These are phyloP conservation scores for Thalassiosira delicatula DNA, from an alignment of 352 stramenopile species.

Conservation along the genomic window DNA sequence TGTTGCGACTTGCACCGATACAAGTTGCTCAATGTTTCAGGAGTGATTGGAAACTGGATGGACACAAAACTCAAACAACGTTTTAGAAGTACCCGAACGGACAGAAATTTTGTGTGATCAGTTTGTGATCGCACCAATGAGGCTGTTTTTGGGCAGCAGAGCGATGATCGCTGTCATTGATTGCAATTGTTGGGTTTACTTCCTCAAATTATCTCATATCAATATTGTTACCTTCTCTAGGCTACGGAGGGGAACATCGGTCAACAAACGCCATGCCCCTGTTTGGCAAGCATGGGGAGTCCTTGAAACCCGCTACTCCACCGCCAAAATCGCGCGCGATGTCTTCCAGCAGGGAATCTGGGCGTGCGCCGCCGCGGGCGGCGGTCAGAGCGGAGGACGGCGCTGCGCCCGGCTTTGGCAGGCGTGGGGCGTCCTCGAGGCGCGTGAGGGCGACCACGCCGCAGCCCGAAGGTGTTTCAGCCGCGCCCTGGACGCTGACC, in stretches of 20 bases:
- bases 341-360: slow-evolving; percentile 86
- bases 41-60: no score
- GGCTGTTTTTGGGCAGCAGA: no score
- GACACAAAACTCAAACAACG: no score
- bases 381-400: slow-evolving; percentile 79
- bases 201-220: background rate
- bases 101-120: no score
- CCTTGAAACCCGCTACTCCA: slow-evolving; percentile 78
- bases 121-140: no score
- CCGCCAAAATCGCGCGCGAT: slow-evolving; percentile 71
- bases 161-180: no score
- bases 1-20: no score
- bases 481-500: slow-evolving; percentile 83
- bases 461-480: slow-evolving; percentile 81
- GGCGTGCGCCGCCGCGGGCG: slow-evolving; percentile 76
- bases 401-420: slow-evolving; percentile 83
- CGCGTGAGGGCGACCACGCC: slow-evolving; percentile 73
- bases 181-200: no score
- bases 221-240: no score
- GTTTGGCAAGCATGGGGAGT: slow-evolving; percentile 85
- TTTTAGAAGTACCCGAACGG: no score
- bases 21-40: no score
- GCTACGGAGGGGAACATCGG: slow-evolving; percentile 72
- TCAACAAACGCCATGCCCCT: slow-evolving; percentile 81
- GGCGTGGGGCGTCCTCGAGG: slow-evolving; percentile 82